Evolutionary conservation across 164 flowering plant genomes (phyloP), one percentile per base, ranked within the genome.

Genomic region (Piper longum): DNA sequence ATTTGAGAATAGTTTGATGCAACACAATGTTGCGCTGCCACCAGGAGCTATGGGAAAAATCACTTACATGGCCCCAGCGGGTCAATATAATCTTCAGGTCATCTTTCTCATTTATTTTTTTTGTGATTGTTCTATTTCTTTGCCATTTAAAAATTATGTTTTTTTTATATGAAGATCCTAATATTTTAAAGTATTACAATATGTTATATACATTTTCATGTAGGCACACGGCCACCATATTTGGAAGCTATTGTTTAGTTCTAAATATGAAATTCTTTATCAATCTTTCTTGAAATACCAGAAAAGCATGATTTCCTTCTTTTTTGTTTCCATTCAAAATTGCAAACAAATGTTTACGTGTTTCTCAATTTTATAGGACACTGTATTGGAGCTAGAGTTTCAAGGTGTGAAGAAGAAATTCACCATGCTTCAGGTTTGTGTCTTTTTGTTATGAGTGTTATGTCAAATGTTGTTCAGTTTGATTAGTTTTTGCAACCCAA

Each of bases 41-140:
- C 99, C 99, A 63, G 88, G 81, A 78, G 75, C 93, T 55, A 91
- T 95, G 99, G 98, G 98, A 67, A 95, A 95, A 73, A 73, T 91
- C 65, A 78, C 87, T 17, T 95, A 85, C 61, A 44, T 91, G 76
- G 96, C 98, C 7, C 89, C 97, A 17, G 73, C 96, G 66, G 99
- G 98, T 71, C 93, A 91, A 81, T 95, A 95, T 71, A 86, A 93
- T 4, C 64, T 95, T 70, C 77, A 85, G 93, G 99, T 91, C 64
- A 16, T 62, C 39, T 48, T n/a, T n/a, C 9, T 60, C 43, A 60
- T 44, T 63, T 59, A 54, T 9, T 14, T 48, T 48, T 26, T 26
- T 26, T 26, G 36, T 26, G 36, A 8, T 48, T 48, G 14, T 48
- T 48, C 14, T 48, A 48, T 48, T 48, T 48, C 12, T 48, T 9